Conservation (phyloP, 371 early-diverging fungal genomes). For the Syncephalastrum racemosum region DNA sequence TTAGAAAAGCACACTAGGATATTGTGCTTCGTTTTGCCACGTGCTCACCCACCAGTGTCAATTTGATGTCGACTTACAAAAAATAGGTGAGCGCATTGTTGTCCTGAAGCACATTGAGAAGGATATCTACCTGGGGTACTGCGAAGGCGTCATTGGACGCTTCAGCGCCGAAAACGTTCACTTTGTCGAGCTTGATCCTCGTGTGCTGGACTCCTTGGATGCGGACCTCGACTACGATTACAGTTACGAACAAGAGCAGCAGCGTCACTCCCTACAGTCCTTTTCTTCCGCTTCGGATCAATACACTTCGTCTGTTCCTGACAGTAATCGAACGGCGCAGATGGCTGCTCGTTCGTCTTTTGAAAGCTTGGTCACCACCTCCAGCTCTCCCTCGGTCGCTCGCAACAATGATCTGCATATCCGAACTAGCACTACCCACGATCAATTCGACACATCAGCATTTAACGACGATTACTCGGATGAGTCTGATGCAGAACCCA, state of each 20-base stretch:
- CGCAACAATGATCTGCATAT: too few species aligned
- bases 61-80: not conserved
- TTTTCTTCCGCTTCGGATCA: conserved; percentile 29
- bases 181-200: conserved; percentile 55
- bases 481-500: conserved; percentile 20
- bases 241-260: conserved; percentile 6
- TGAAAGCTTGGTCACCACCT: conserved; percentile 28
- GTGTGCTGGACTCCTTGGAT: conserved; percentile 48
- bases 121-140: conserved; percentile 54
- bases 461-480: conserved; percentile 50
- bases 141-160: conserved; percentile 58
- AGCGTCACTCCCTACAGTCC: conserved; percentile 22
- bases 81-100: conserved; percentile 43
- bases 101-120: conserved; percentile 45
- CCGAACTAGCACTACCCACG: not conserved
- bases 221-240: conserved; percentile 32
- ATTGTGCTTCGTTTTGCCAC: too few species aligned
- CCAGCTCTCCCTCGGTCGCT: not conserved
- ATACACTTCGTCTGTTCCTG: conserved; percentile 18
- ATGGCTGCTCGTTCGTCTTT: conserved; percentile 29
- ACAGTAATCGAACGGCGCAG: not conserved
- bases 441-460: conserved; percentile 39
- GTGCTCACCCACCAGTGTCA: too few species aligned
- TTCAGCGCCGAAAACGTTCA: conserved; percentile 59
- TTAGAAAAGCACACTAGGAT: not conserved